Percentiles rank a stretch among this genome's conserved stretches.
Conservation (phyloP, 2,329 filamentous ascomycete species). For the Cyclaneusma minus region DNA sequence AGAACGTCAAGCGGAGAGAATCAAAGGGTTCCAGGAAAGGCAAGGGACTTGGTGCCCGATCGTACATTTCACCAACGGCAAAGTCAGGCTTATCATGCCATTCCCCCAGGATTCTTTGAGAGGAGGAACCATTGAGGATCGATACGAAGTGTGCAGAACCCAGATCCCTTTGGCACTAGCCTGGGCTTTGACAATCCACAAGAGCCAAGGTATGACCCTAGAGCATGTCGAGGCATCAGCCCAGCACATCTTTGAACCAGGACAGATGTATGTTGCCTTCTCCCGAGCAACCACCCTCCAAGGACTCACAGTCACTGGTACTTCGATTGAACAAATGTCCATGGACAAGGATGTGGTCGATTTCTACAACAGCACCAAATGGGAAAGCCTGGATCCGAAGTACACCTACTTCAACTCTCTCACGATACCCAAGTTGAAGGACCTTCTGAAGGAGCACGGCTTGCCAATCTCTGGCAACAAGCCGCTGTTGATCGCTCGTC, state of each 20-base stretch:
- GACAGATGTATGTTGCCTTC: constrained; percentile 14
- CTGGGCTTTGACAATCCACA: constrained; percentile 94
- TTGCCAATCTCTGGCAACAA: too few species aligned
- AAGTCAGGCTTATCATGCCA: constrained; percentile 4
- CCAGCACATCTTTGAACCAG: constrained; percentile 13
- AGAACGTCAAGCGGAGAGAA: constrained; percentile 1
- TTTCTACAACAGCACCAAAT: constrained; percentile 12
- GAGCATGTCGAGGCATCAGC: constrained; percentile 12
- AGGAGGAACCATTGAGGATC: constrained; percentile 3
- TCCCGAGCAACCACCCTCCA: constrained; percentile 11
- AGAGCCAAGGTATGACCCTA: constrained; percentile 77
- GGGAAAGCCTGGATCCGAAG: constrained; percentile 9
- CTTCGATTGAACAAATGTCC: constrained; percentile 5
- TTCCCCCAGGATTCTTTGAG: constrained; percentile 4
- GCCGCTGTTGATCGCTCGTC: too few species aligned
- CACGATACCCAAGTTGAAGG: too few species aligned
- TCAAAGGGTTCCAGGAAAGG: constrained; percentile 1
- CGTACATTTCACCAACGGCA: constrained; percentile 11
- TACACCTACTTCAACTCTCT: too few species aligned
- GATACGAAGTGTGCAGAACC: constrained; percentile 11
- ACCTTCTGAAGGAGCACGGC: too few species aligned
- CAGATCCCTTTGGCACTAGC: constrained; percentile 71
- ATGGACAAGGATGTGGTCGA: constrained; percentile 12
- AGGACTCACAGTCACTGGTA: constrained; percentile 13
- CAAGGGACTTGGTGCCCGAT: constrained; percentile 4